Conservation (phyloP, 116 monocot species). For the Iris pallida region DNA sequence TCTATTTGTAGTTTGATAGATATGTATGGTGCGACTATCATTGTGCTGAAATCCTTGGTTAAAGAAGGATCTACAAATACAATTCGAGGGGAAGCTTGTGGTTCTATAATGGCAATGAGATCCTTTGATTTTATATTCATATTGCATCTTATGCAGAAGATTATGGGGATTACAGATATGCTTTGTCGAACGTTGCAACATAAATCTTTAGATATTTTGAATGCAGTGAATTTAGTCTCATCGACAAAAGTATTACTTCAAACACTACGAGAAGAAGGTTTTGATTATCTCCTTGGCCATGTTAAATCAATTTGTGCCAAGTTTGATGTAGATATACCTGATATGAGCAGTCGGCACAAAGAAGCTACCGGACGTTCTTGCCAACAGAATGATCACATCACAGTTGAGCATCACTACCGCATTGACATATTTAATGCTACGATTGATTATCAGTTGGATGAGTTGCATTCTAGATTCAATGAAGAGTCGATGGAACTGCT, state of each 20-base stretch:
- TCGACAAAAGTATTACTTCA: not conserved
- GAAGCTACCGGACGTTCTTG: not conserved
- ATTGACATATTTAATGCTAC: not conserved
- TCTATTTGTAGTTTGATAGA: not conserved
- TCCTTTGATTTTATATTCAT: not conserved
- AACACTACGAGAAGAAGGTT: too few relatives aligned
- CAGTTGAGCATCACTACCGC: not conserved
- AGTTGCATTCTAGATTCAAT: not conserved
- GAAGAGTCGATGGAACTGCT: not conserved
- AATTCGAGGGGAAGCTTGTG: not conserved
- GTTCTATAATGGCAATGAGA: not conserved
- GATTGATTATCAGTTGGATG: not conserved
- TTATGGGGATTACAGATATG: not conserved
- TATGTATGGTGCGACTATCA: not conserved
- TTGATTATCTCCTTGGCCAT: too few relatives aligned
- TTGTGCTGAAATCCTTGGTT: not conserved
- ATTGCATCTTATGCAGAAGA: not conserved
- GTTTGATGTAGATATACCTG: too few relatives aligned
- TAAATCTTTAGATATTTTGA: constrained; percentile 5
- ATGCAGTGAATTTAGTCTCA: not conserved
- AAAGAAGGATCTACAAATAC: not conserved
- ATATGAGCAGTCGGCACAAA: not conserved
- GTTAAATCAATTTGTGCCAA: too few relatives aligned
- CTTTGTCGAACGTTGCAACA: not conserved
- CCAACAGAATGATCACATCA: not conserved